Conservation (phyloP, 768 basidiomycete species). For the Dioszegia aurantiaca region DNA sequence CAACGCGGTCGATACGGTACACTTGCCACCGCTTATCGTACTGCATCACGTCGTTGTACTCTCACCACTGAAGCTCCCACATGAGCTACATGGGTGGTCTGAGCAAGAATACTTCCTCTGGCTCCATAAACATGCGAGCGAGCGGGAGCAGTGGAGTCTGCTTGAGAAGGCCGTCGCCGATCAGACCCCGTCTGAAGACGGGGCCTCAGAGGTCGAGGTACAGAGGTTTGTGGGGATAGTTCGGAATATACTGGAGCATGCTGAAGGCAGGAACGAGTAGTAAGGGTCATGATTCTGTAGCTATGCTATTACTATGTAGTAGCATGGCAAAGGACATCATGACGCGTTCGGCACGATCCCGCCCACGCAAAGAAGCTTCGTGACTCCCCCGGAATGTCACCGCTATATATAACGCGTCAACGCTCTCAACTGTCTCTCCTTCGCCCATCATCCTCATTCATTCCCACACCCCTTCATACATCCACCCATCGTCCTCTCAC, state of each 20-base stretch:
- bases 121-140: constrained; percentile 83
- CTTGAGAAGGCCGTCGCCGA: constrained; percentile 69
- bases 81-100: constrained; percentile 86
- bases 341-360: too few species aligned
- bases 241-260: constrained; percentile 62
- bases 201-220: constrained; percentile 49
- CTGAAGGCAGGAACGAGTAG: constrained; percentile 27
- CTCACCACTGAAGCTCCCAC: constrained; percentile 70
- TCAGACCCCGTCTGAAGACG: constrained; percentile 59
- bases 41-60: constrained; percentile 85
- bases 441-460: too few species aligned
- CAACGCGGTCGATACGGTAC: constrained; percentile 64
- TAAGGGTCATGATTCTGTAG: too few species aligned
- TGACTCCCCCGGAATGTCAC: too few species aligned
- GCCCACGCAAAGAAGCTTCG: too few species aligned
- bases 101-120: constrained; percentile 95
- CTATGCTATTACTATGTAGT: too few species aligned
- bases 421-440: too few species aligned
- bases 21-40: constrained; percentile 81
- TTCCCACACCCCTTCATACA: too few species aligned
- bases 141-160: constrained; percentile 69
- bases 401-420: too few species aligned
- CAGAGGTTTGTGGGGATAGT: constrained; percentile 68
- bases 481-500: too few species aligned
- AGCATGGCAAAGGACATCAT: too few species aligned